Base-by-base conservation (phyloP, 352 stramenopile species). In the Phytophthora melonis region DNA sequence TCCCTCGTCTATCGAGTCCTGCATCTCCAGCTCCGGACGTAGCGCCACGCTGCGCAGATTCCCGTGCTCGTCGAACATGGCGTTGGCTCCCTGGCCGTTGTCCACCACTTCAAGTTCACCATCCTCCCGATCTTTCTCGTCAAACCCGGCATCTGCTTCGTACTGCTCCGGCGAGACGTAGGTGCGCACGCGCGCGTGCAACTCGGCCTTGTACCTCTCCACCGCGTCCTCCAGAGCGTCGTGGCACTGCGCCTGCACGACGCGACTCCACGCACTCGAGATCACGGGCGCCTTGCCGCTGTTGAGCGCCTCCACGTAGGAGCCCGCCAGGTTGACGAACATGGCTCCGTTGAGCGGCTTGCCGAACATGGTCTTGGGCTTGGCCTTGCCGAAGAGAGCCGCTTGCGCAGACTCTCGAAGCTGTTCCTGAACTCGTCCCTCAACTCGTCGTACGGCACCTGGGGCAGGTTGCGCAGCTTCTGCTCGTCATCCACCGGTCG, bases 241-340 rank as follows among this genome's bases (percentile, higher is more conserved):
- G 52, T 93, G 78, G 69, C 88, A 97, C 63, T 96, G 89, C 4
- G 82, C 79, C 71, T 97, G 89, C 27, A 97, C 88, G 3, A 98
- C 92, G 43, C 90, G 89, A 57, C 87, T 94, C 90, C 93, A 98
- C 1, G 93, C 92, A 63, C 84, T 97, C 7, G 89, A 95, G 64
- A 98, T 97, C 47, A 95, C 89, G 0, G 92, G 91, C 9, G 86
- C 84, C 56, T 93, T 93, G 71, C 90, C 90, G 53, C 87, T 95
- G 73, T 97, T 98, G 8, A 98, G 74, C 21, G 92, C 91, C 45
- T 94, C 87, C 1, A 97, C 84, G 69, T 97, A 97, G 34, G 86
- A 89, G 14, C 79, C 43, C 18, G 92, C 91, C 41, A 98, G 72
- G 43, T 93, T 94, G 25, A 85, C 86, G 63, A 96, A 91, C 91